These are phyloP conservation scores for Podila epigama DNA, from an alignment of 192 early-diverging fungal species.

Conservation along the genomic window DNA sequence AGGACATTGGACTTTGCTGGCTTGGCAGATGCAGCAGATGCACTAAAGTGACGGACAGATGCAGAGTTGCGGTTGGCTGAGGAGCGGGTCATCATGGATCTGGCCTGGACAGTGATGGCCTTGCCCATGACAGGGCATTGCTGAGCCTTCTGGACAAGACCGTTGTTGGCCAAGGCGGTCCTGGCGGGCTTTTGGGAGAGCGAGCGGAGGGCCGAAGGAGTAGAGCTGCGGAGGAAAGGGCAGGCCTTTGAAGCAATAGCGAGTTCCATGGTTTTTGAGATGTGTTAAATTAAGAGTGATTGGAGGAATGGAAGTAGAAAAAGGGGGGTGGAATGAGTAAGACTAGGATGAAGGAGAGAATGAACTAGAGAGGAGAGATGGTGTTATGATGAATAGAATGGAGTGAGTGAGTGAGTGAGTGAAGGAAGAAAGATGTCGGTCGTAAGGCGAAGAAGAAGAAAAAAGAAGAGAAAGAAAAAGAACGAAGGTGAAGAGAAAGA, in stretches of 20 bases:
- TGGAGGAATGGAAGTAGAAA: background rate
- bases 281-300: no score
- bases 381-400: background rate
- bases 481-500: background rate
- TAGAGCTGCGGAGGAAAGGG: slow-evolving; percentile 80
- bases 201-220: slow-evolving; percentile 71
- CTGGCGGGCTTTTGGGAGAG: slow-evolving; percentile 52
- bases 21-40: slow-evolving; percentile 37
- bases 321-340: background rate
- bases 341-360: slow-evolving; percentile 2
- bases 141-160: slow-evolving; percentile 66
- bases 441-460: background rate
- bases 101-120: slow-evolving; percentile 70
- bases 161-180: slow-evolving; percentile 43
- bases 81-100: slow-evolving; percentile 67
- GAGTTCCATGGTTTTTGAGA: slow-evolving; percentile 39
- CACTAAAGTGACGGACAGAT: slow-evolving; percentile 47
- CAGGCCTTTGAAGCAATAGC: slow-evolving; percentile 58
- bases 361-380: background rate
- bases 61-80: slow-evolving; percentile 56
- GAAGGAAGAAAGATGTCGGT: background rate
- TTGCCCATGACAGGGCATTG: slow-evolving; percentile 84
- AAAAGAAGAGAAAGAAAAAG: slow-evolving; percentile 2
- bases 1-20: slow-evolving; percentile 48
- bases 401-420: background rate